phyloP scores from a whole-genome alignment of 164 flowering plant genomes.

The Aristolochia californica region DNA sequence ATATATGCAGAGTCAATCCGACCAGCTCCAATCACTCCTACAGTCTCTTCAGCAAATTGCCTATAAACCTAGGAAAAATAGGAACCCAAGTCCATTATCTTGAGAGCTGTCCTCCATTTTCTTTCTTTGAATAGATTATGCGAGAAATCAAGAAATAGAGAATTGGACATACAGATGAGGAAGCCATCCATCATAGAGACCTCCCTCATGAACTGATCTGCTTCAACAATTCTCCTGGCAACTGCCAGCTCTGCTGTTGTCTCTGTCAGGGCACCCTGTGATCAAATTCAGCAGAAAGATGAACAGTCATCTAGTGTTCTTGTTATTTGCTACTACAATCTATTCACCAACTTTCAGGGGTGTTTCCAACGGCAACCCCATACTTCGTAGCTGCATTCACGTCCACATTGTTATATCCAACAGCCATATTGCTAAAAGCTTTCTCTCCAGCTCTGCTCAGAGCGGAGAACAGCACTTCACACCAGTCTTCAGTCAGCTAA shows the following conservation, averaged over 20 bases:
- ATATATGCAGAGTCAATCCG: constrained; percentile 95
- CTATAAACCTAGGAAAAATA: constrained; percentile 51
- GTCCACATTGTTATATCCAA: constrained; percentile 93
- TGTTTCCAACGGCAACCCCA: constrained; percentile 89
- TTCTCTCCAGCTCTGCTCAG: constrained; percentile 87
- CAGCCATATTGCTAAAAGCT: constrained; percentile 97
- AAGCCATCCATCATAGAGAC: constrained; percentile 96
- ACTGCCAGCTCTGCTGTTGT: constrained; percentile 91
- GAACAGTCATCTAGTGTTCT: too few relatives aligned
- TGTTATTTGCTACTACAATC: too few relatives aligned
- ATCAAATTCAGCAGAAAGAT: too few relatives aligned
- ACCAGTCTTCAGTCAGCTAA: constrained; percentile 94
- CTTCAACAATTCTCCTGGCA: constrained; percentile 89
- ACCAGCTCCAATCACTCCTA: constrained; percentile 97
- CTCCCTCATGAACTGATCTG: constrained; percentile 96
- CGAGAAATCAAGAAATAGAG: not conserved
- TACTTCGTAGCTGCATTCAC: constrained; percentile 78
- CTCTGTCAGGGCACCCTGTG: constrained; percentile 86
- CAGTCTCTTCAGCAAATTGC: constrained; percentile 90
- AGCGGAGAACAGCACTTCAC: constrained; percentile 82
- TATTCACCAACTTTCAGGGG: constrained; percentile 87
- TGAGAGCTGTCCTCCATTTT: not conserved
- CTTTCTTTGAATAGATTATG: not conserved
- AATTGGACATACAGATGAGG: constrained; percentile 68
- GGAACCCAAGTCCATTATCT: not conserved